Conservation (phyloP, 176 grass and related monocot species). For the Canna indica region DNA sequence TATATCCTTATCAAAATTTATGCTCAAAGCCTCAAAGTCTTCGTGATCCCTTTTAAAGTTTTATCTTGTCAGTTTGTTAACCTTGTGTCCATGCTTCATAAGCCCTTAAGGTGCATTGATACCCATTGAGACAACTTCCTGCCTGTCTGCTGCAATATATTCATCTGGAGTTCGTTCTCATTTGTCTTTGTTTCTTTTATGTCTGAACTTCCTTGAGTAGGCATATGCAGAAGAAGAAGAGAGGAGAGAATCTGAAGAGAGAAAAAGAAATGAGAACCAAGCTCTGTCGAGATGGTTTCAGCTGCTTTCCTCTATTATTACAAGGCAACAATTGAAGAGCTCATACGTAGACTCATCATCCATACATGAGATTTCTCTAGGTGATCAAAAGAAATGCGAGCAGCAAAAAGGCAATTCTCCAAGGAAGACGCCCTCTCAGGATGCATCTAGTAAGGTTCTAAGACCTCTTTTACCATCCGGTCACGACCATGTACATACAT, state of each 20-base stretch:
- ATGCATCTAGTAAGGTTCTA: not conserved
- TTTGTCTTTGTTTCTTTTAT: not conserved
- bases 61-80: too few species aligned
- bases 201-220: conserved; percentile 22
- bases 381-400: not conserved
- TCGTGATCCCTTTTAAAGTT: too few species aligned
- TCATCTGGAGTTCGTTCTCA: not conserved
- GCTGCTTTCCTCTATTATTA: conserved; percentile 66
- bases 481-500: conserved; percentile 63
- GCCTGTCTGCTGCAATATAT: not conserved
- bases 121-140: not conserved
- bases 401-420: not conserved
- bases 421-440: not conserved
- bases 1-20: too few species aligned
- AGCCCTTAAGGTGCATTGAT: not conserved
- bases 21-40: too few species aligned
- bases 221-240: conserved; percentile 73
- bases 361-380: not conserved
- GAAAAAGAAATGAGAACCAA: conserved; percentile 48
- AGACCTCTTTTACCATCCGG: conserved; percentile 9
- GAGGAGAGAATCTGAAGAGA: conserved; percentile 42
- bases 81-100: not conserved
- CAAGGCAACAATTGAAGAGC: conserved; percentile 67
- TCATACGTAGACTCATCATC: conserved; percentile 32
- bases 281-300: conserved; percentile 89